Evolutionary conservation across 345 rosid species (phyloP).

Genomic region (thale cress (Arabidopsis thaliana)): DNA sequence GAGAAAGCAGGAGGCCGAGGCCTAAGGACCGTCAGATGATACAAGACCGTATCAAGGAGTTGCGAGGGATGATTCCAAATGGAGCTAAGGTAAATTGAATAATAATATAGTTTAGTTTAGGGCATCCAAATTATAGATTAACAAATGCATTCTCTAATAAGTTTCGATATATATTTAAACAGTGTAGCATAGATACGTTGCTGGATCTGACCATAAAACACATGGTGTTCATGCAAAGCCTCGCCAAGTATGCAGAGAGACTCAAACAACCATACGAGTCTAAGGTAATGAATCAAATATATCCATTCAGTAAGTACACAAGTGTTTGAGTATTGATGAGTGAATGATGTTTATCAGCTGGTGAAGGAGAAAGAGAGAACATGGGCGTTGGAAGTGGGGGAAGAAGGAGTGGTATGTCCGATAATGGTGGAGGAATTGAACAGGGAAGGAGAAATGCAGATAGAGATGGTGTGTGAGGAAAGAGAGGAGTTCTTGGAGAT

Average conservation of each 20-base stretch:
- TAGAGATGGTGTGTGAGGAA: slow-evolving; percentile 93
- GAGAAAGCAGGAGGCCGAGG: slow-evolving; percentile 85
- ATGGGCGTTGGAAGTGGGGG: slow-evolving; percentile 91
- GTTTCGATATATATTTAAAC: slow-evolving; percentile 36
- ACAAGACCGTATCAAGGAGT: slow-evolving; percentile 90
- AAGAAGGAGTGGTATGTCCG: slow-evolving; percentile 66
- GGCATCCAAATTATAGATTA: neutral
- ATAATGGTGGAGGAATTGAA: slow-evolving; percentile 81
- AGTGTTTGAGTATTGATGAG: neutral
- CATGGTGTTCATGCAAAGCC: slow-evolving; percentile 89
- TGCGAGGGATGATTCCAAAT: slow-evolving; percentile 84
- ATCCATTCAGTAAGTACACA: slow-evolving; percentile 17
- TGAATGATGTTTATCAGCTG: slow-evolving; percentile 39
- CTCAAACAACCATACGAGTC: slow-evolving; percentile 67
- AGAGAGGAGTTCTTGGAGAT: slow-evolving; percentile 81
- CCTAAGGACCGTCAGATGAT: slow-evolving; percentile 97
- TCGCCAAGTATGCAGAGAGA: slow-evolving; percentile 79
- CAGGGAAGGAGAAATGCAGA: slow-evolving; percentile 77
- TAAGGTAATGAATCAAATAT: slow-evolving; percentile 50
- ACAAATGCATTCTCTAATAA: neutral
- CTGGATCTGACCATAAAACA: slow-evolving; percentile 82
- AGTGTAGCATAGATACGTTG: slow-evolving; percentile 89
- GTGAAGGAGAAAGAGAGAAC: slow-evolving; percentile 55
- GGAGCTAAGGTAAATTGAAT: slow-evolving; percentile 67
- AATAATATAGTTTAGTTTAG: neutral